Percentiles rank a stretch among this genome's conserved stretches.
Conservation (phyloP, 805 yeast species). For the Suhomyces vadensis region DNA sequence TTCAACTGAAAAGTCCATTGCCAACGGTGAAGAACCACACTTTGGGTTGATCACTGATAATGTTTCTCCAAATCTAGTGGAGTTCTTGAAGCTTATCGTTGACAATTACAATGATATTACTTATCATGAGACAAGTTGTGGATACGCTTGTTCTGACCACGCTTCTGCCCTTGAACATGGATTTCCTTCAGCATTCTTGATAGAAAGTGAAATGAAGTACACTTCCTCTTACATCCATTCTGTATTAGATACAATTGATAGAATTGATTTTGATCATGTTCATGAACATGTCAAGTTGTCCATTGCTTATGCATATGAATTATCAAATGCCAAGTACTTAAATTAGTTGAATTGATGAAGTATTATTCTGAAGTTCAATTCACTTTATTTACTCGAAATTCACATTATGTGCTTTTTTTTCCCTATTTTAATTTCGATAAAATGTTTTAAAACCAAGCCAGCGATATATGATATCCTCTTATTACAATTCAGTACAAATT, state of each 20-base stretch:
- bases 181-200: conserved; percentile 78
- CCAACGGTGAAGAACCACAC: conserved; percentile 55
- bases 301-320: conserved; percentile 70
- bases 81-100: conserved; percentile 62
- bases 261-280: conserved; percentile 76
- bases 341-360: conserved; percentile 8
- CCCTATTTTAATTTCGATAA: too few relatives aligned
- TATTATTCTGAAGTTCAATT: background rate
- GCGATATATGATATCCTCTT: too few relatives aligned
- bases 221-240: conserved; percentile 75
- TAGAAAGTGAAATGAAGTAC: conserved; percentile 69
- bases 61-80: conserved; percentile 54
- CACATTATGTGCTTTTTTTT: too few relatives aligned
- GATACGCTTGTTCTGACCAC: conserved; percentile 93
- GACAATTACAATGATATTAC: conserved; percentile 65
- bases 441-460: too few relatives aligned
- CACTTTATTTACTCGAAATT: too few relatives aligned
- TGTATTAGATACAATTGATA: conserved; percentile 75
- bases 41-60: conserved; percentile 82
- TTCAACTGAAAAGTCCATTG: conserved; percentile 53
- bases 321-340: conserved; percentile 30
- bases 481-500: too few relatives aligned
- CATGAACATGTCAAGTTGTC: conserved; percentile 78
- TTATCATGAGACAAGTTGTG: conserved; percentile 75
- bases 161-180: conserved; percentile 83